phyloP scores from a whole-genome alignment of 495 filamentous ascomycete species.

The Neurospora hispaniola region DNA sequence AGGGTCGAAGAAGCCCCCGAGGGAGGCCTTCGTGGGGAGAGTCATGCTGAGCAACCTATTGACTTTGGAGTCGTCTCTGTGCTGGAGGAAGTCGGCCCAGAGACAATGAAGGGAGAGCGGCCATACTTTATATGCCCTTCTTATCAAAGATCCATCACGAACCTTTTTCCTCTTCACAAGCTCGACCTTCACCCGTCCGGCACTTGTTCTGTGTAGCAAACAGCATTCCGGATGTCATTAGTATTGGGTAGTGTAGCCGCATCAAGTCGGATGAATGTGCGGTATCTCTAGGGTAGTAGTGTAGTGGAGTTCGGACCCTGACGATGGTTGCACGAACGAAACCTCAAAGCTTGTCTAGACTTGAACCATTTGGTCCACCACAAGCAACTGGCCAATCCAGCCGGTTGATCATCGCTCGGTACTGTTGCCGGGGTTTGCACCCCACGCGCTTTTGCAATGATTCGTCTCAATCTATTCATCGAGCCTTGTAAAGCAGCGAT shows the following conservation, averaged over 20 bases:
- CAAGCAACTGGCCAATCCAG: background rate
- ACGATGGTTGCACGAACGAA: background rate
- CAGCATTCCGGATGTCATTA: background rate
- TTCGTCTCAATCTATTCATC: background rate
- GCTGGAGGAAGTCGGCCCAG: background rate
- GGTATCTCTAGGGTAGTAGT: background rate
- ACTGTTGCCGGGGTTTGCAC: background rate
- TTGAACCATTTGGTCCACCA: background rate
- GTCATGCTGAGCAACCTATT: background rate
- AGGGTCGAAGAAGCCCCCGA: background rate
- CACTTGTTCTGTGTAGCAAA: background rate
- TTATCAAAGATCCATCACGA: background rate
- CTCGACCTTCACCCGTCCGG: background rate
- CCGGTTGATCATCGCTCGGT: background rate
- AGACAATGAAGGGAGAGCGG: background rate
- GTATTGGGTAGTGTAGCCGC: background rate
- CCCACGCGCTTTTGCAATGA: background rate
- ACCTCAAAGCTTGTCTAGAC: background rate
- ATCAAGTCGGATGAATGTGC: background rate
- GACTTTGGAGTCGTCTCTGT: background rate
- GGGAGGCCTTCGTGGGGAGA: background rate
- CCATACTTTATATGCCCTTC: background rate
- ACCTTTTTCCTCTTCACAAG: background rate
- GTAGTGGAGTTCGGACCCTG: background rate
- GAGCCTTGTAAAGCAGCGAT: background rate